phyloP scores from a whole-genome alignment of 2,329 filamentous ascomycete genomes.

The Apiospora pterosperma region DNA sequence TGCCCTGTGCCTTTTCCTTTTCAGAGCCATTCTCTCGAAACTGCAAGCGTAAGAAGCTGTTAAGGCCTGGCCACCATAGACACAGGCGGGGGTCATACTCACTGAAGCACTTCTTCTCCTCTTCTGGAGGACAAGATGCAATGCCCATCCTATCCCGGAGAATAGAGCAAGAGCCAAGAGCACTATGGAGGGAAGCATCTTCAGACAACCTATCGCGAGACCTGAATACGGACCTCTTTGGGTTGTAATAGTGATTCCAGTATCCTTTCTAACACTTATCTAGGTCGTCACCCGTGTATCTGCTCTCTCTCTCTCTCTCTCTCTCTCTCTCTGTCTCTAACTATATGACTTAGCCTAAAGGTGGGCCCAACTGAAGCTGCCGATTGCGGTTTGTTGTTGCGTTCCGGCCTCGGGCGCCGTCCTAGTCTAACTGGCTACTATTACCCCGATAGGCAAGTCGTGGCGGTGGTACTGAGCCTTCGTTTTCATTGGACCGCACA shows the following conservation, averaged over 20 bases:
- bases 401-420: background rate
- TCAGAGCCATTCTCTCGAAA: background rate
- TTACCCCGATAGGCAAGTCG: constrained; percentile 2
- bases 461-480: background rate
- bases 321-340: no score
- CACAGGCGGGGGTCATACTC: background rate
- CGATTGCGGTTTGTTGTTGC: background rate
- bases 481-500: no score
- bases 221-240: background rate
- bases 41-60: background rate
- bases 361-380: background rate
- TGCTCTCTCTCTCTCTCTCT: no score
- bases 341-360: background rate
- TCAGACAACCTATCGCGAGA: background rate
- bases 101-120: background rate
- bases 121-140: background rate
- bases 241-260: no score
- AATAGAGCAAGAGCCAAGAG: background rate
- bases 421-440: background rate
- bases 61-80: background rate
- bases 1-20: background rate
- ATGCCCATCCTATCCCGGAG: background rate
- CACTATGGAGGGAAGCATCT: background rate
- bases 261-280: background rate
- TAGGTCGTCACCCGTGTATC: background rate